These are phyloP conservation scores for Skeletonema costatum DNA, from an alignment of 108 stramenopile species.

Conservation along the genomic window DNA sequence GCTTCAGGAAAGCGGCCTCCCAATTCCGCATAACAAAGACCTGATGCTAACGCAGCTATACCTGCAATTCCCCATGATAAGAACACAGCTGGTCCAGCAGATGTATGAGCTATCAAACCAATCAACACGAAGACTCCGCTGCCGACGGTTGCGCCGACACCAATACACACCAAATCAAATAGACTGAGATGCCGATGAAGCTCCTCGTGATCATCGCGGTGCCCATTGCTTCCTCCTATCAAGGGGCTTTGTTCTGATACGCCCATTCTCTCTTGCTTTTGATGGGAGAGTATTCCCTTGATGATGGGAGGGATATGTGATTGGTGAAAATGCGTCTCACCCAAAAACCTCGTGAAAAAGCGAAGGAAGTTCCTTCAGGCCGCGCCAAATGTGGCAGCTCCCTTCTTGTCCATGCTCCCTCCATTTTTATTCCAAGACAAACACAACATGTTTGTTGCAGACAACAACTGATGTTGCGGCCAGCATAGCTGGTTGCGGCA, in stretches of 20 bases:
- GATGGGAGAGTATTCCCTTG: too few relatives aligned
- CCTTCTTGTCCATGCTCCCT: too few relatives aligned
- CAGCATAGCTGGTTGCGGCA: too few relatives aligned
- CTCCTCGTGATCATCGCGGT: slow-evolving; percentile 30
- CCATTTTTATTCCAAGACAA: too few relatives aligned
- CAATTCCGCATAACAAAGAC: slow-evolving; percentile 75
- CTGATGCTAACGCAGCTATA: slow-evolving; percentile 54
- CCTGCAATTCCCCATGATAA: slow-evolving; percentile 68
- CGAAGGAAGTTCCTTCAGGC: too few relatives aligned
- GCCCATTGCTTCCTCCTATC: not conserved
- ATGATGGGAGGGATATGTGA: too few relatives aligned
- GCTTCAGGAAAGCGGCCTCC: slow-evolving; percentile 52
- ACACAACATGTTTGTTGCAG: too few relatives aligned
- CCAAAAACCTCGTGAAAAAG: too few relatives aligned
- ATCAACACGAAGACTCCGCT: slow-evolving; percentile 88
- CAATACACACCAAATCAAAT: slow-evolving; percentile 83
- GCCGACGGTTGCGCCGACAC: slow-evolving; percentile 82
- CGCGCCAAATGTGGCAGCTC: too few relatives aligned
- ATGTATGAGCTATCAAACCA: slow-evolving; percentile 70
- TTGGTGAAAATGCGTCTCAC: too few relatives aligned
- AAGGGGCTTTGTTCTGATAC: not conserved
- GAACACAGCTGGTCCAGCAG: slow-evolving; percentile 81
- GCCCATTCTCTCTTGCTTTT: not conserved
- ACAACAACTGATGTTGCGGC: too few relatives aligned
- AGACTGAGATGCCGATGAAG: slow-evolving; percentile 58